Percentiles rank a stretch among this genome's conserved stretches.
These are phyloP conservation scores for Colletotrichum higginsianum DNA, from an alignment of 2,329 filamentous ascomycete genomes.

Conservation along the genomic window DNA sequence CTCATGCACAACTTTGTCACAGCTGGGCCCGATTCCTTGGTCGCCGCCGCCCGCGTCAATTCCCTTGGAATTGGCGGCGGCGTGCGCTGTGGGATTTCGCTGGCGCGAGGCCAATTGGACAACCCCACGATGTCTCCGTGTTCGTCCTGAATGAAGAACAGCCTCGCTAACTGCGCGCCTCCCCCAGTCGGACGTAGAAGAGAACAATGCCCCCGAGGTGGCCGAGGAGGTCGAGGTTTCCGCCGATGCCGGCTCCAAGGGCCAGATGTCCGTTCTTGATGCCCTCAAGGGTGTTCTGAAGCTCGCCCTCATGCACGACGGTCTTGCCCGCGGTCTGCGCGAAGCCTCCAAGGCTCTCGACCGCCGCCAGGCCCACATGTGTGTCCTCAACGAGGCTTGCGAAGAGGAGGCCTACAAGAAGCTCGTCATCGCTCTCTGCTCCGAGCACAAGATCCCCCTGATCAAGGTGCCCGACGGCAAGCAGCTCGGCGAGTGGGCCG, in stretches of 20 bases:
- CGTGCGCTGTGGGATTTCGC: neutral
- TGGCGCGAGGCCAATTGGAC: conserved; percentile 6
- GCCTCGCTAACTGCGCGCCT: conserved; percentile 43
- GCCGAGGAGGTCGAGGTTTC: conserved; percentile 94
- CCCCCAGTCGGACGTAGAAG: conserved; percentile 99
- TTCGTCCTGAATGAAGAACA: neutral
- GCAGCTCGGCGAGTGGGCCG: conserved; percentile 99
- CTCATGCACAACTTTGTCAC: neutral
- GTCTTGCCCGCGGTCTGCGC: conserved; percentile 97
- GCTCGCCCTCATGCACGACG: conserved; percentile 99
- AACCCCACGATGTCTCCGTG: neutral
- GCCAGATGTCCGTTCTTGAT: conserved; percentile 98
- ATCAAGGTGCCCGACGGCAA: conserved; percentile 99
- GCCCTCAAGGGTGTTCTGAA: conserved; percentile 99
- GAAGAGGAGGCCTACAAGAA: conserved; percentile 99
- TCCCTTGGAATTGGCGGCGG: neutral
- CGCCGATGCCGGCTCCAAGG: conserved; percentile 88
- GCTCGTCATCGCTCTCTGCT: conserved; percentile 98
- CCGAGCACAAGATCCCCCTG: conserved; percentile 99
- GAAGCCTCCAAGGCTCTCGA: conserved; percentile 99
- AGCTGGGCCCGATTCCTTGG: neutral
- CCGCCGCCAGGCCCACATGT: conserved; percentile 99
- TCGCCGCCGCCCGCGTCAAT: neutral
- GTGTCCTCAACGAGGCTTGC: conserved; percentile 99
- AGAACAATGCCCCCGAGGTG: conserved; percentile 90